Evolutionary conservation across 148 eudicot species (phyloP), one percentile per base, ranked within the genome.

Genomic region (Pharnaceum exiguum): DNA sequence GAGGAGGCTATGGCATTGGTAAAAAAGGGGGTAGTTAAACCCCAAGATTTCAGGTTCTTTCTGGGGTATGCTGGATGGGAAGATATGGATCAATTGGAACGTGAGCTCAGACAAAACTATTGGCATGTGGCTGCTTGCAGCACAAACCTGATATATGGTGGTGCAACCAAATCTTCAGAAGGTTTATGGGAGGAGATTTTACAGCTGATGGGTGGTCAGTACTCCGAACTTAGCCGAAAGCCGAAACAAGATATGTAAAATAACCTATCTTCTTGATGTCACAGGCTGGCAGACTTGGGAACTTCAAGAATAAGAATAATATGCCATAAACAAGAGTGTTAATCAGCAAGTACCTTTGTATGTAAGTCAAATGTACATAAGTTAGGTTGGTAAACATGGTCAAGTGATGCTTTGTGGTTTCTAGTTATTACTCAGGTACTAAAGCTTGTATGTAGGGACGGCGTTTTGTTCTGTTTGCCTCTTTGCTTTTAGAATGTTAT

Each of bases 101-200:
- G 82, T 42, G 99, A 93, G 72, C 79, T 93, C 29, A 89, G 80
- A 12, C 78, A 90, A 0, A 77, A 69, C 28, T 89, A 79, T 66
- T 93, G 99, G 99, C 71, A 93, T 64, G 78, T 86, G 32, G 99
- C 96, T 60, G 95, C 99, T 2, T 93, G 99, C 63, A 93, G 96
- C 59, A 49, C 77, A 18, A 73, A 83, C 57, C 63, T 93, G 54
- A 48, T 93, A 9, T 76, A 71, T 24, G 84, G 75, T 17, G 72
- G 55, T 19, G 59, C 76, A 7, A 21, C 67, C 10, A 76, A 67
- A 59, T 68, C 81, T n/a, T 75, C 87, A 1, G 86, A 81, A 28
- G 78, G 78, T 57, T 73, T 93, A 61, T 93, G 99, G 99, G 89
- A 78, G 72, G 96, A 93, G 73, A 75, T 78, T 63, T 67, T 93